Evolutionary conservation across 805 yeast species (phyloP).

Genomic region (Candida vaughaniae): DNA sequence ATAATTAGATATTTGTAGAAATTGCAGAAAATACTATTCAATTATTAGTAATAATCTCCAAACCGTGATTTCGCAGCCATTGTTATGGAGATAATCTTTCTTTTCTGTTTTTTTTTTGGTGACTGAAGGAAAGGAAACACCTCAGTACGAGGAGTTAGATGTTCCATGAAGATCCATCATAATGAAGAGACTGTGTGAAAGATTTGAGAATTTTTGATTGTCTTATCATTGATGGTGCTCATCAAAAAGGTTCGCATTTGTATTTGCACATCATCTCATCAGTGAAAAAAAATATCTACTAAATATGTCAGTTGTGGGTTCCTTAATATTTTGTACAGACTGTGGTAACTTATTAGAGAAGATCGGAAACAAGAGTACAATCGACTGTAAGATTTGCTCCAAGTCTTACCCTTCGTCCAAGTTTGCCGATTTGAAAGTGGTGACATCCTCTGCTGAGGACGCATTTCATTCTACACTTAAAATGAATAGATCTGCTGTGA

Average conservation of each 20-base stretch:
- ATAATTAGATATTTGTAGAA: no score
- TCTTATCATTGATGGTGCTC: background rate
- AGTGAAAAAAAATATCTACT: slow-evolving; percentile 6
- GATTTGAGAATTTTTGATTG: no score
- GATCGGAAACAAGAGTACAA: slow-evolving; percentile 43
- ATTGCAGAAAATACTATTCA: no score
- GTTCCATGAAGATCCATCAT: no score
- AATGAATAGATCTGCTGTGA: slow-evolving; percentile 84
- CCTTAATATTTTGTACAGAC: slow-evolving; percentile 86
- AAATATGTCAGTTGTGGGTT: slow-evolving; percentile 90
- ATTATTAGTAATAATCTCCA: no score
- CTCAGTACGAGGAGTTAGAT: no score
- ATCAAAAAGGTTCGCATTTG: no score
- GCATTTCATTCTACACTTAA: slow-evolving; percentile 89
- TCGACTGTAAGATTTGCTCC: slow-evolving; percentile 57
- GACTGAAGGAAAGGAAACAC: no score
- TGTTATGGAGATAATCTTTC: no score
- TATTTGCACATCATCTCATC: slow-evolving; percentile 7
- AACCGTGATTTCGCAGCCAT: slow-evolving; percentile 8
- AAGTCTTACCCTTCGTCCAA: slow-evolving; percentile 45
- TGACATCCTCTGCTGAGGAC: slow-evolving; percentile 83
- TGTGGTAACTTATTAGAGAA: slow-evolving; percentile 91
- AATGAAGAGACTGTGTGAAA: no score
- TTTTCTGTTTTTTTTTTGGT: no score
- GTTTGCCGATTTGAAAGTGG: slow-evolving; percentile 79